Percentiles rank a stretch among this genome's conserved stretches.
These are phyloP conservation scores for Deinandra increscens DNA, from an alignment of 129 eudicot genomes.

Conservation along the genomic window DNA sequence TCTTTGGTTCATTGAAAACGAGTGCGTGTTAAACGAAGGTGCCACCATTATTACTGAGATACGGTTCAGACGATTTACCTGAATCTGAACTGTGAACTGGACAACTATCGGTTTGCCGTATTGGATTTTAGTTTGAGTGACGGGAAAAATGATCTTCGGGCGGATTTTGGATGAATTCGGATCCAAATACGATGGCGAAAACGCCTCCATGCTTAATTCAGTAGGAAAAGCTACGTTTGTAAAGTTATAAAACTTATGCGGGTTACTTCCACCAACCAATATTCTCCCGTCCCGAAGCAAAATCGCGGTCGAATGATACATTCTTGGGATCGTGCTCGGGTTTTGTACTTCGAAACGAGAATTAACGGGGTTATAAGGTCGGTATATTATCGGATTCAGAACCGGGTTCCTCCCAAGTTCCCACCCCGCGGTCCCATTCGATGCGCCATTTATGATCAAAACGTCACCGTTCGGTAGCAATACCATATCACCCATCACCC, in stretches of 20 bases:
- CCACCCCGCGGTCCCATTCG: conserved; percentile 65
- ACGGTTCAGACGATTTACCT: conserved; percentile 18
- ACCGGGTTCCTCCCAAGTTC: conserved; percentile 58
- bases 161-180: conserved; percentile 23
- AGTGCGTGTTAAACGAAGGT: conserved; percentile 76
- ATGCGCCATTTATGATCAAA: conserved; percentile 55
- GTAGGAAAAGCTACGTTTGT: conserved; percentile 61
- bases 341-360: conserved; percentile 51
- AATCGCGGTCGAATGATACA: conserved; percentile 68
- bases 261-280: conserved; percentile 70
- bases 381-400: conserved; percentile 52
- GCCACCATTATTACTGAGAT: conserved; percentile 52
- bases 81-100: conserved; percentile 34
- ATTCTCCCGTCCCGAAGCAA: conserved; percentile 63
- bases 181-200: conserved; percentile 61
- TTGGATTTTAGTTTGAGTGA: conserved; percentile 25
- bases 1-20: conserved; percentile 85
- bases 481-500: conserved; percentile 78
- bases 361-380: conserved; percentile 26
- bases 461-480: conserved; percentile 56
- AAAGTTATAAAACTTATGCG: conserved; percentile 50
- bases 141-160: conserved; percentile 52
- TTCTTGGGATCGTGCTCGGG: conserved; percentile 43
- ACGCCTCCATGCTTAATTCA: conserved; percentile 67
- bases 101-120: conserved; percentile 33